Percentiles rank a stretch among this genome's conserved stretches.
phyloP scores from a whole-genome alignment of 1,284 basidiomycete species.

The Ustilago loliicola region DNA sequence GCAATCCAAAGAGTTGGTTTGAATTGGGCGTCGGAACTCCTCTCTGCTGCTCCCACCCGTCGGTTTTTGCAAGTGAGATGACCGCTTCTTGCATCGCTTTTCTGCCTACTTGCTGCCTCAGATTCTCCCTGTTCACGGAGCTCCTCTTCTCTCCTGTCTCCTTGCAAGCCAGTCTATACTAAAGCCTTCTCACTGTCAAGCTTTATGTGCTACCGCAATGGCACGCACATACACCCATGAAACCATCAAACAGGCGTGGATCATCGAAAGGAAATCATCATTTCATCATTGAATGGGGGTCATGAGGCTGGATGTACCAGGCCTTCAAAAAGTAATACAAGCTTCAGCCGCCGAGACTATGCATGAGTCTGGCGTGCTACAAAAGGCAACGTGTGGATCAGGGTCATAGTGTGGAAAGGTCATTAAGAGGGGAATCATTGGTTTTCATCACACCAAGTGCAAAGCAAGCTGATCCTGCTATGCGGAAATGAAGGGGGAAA shows the following conservation, averaged over 20 bases:
- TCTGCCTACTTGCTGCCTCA: conserved; percentile 1
- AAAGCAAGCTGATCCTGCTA: neutral
- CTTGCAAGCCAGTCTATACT: neutral
- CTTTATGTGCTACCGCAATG: neutral
- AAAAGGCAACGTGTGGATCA: neutral
- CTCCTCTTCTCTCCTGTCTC: neutral
- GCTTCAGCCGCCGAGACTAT: neutral
- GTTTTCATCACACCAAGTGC: conserved; percentile 6
- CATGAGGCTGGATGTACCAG: neutral
- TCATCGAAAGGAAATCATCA: conserved; percentile 7
- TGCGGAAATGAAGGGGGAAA: neutral
- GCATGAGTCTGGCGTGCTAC: conserved; percentile 12
- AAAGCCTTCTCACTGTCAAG: neutral
- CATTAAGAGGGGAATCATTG: neutral
- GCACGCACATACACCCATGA: too few species aligned
- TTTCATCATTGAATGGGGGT: conserved; percentile 8
- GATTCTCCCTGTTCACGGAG: neutral
- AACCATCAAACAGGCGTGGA: neutral
- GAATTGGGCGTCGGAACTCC: conserved; percentile 15
- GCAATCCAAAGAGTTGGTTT: neutral
- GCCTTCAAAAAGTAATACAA: conserved; percentile 10
- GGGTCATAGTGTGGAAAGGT: conserved; percentile 4
- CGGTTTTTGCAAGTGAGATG: conserved; percentile 9
- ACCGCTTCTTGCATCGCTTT: neutral
- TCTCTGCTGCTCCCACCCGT: neutral